Evolutionary conservation across 75 land plant species (phyloP).

Genomic region (Selaginella moellendorffii): DNA sequence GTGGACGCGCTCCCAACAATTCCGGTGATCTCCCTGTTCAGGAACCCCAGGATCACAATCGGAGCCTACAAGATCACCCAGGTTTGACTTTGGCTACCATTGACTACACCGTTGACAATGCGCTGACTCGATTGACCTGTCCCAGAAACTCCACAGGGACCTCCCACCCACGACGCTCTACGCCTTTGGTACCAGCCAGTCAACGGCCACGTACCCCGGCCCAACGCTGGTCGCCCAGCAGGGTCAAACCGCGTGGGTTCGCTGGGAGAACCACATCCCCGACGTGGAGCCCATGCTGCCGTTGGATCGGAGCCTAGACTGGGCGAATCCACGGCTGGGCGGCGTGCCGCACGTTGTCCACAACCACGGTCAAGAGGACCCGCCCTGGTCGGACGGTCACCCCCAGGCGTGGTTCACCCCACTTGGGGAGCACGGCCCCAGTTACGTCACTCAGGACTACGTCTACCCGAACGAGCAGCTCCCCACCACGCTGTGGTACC

Average conservation of each 20-base stretch:
- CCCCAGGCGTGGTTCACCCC: neutral
- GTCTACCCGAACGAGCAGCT: neutral
- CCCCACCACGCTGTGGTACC: constrained; percentile 9
- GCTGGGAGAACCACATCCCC: constrained; percentile 6
- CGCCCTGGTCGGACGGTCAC: constrained; percentile 3
- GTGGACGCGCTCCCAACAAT: neutral
- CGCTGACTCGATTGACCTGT: neutral
- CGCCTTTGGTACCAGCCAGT: constrained; percentile 17
- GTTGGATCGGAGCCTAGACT: neutral
- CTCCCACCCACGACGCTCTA: constrained; percentile 22
- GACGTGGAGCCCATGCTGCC: neutral
- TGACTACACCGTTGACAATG: neutral
- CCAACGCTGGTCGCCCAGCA: constrained; percentile 1
- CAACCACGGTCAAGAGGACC: neutral
- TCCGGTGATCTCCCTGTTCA: neutral
- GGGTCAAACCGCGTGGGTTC: neutral
- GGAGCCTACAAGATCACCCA: constrained; percentile 4
- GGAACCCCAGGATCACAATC: neutral
- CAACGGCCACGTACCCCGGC: constrained; percentile 2
- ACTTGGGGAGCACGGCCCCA: neutral
- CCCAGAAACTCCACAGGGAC: constrained; percentile 34
- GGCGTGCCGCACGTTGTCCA: neutral
- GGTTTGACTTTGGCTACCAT: neutral
- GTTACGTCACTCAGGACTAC: constrained; percentile 3
- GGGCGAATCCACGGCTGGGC: constrained; percentile 3